Evolutionary conservation across 2,329 filamentous ascomycete genomes (phyloP), one percentile per base, ranked within the genome.

Genomic region (Rosellinia necatrix): DNA sequence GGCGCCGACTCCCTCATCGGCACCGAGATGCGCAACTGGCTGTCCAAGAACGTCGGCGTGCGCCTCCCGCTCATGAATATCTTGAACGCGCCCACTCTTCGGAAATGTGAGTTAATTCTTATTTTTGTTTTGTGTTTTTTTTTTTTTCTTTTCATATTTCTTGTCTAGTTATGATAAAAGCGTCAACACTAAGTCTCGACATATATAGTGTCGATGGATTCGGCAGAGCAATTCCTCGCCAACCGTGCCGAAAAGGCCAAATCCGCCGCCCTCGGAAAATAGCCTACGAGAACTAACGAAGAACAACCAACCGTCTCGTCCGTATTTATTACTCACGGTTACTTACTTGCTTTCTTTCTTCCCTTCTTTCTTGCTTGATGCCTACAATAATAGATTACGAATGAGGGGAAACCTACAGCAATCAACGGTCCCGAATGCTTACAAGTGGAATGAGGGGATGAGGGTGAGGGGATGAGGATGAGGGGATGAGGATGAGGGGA

Each of bases 1-100:
- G 76, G 76, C 2, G 66, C 76, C 4, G 75, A 78, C 62, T 76
- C 75, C 6, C 67, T 78, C 2, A 68, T 71, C 0, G 75, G 75
- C 0, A 73, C 76, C 3, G 75, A 77, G 54, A 59, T 77, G 22
- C 64, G 74, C 0, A 68, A 64, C 24, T 77, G 74, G 75, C 67
- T 73, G 47, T 70, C 65, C 27, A 68, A 69, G 54, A 61, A 60
- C 4, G 60, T 77, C 4, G 69, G 69, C 1, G 60, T 65, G 7
- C 64, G 71, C 19, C 50, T 74, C 2, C 64, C 70, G 0, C 68
- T 73, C 3, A 63, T 74, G 19, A 71, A 70, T 53, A 66, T 74
- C 8, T 54, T 73, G 13, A 60, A 67, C 6, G 57, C 59, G 7
- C 56, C 47, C 1, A 70, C 65, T 35, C 63, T 71, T 15, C 40